A percentile compares a stretch with the other conserved stretches of the same genome.
Evolutionary conservation across 2,329 filamentous ascomycete genomes (phyloP).

Genomic region (Epicoccum sorghinum): DNA sequence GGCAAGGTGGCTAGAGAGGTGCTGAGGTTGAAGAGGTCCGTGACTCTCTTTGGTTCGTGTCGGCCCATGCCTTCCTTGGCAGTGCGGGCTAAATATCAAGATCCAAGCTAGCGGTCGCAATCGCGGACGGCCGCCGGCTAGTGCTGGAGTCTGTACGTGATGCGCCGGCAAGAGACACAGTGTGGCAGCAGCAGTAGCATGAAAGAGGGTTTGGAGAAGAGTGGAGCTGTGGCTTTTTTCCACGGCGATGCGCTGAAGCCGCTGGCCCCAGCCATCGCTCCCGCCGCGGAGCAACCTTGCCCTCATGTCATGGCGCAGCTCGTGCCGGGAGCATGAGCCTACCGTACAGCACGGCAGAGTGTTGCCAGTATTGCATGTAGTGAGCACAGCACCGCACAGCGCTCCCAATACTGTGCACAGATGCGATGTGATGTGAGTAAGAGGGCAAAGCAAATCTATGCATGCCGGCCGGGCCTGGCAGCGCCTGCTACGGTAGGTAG

Average conservation of each 20-base stretch:
- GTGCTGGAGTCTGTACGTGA: constrained; percentile 16
- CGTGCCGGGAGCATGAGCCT: background rate
- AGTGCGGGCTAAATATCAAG: constrained; percentile 25
- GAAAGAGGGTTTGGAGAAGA: constrained; percentile 6
- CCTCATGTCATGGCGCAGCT: constrained; percentile 22
- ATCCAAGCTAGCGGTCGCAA: constrained; percentile 36
- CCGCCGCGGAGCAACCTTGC: constrained; percentile 5
- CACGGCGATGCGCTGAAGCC: constrained; percentile 11
- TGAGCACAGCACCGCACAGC: no score
- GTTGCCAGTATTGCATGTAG: no score
- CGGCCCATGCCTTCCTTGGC: constrained; percentile 18
- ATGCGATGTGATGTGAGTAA: background rate
- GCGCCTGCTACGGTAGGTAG: background rate
- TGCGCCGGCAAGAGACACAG: constrained; percentile 9
- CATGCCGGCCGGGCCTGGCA: background rate
- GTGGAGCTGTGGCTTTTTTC: constrained; percentile 15
- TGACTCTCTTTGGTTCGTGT: constrained; percentile 20
- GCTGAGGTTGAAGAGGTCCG: constrained; percentile 18
- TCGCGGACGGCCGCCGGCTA: constrained; percentile 37
- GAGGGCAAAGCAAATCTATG: background rate
- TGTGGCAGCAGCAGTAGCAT: background rate
- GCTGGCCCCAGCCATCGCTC: constrained; percentile 8
- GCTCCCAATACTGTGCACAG: no score
- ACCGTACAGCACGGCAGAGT: no score
- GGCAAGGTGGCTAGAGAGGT: constrained; percentile 13